These are phyloP conservation scores for Entomortierella lignicola DNA, from an alignment of 192 early-diverging fungal species.

Conservation along the genomic window DNA sequence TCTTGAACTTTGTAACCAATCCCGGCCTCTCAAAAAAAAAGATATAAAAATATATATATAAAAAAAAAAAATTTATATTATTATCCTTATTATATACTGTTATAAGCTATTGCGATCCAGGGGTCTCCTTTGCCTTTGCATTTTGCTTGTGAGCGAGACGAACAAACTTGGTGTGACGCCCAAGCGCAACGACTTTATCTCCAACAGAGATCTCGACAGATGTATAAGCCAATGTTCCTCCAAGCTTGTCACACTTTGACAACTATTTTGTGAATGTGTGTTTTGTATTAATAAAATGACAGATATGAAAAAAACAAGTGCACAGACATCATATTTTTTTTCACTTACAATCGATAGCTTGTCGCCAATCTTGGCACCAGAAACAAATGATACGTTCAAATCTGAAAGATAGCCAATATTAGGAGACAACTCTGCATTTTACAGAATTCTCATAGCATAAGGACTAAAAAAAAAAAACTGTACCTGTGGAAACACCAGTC, in stretches of 20 bases:
- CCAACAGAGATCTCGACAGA: constrained; percentile 55
- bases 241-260: constrained; percentile 62
- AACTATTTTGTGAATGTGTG: constrained; percentile 24
- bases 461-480: no score
- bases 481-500: constrained; percentile 66
- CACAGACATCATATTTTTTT: not conserved
- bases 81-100: not conserved
- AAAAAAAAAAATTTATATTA: no score
- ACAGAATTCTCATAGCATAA: no score
- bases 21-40: no score
- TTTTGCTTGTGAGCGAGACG: constrained; percentile 46
- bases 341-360: constrained; percentile 55
- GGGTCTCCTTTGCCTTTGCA: constrained; percentile 6
- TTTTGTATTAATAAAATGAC: not conserved
- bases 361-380: constrained; percentile 59
- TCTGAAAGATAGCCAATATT: constrained; percentile 19
- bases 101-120: not conserved
- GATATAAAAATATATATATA: no score
- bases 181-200: constrained; percentile 59
- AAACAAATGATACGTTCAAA: constrained; percentile 66
- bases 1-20: no score
- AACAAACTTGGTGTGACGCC: constrained; percentile 69
- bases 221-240: constrained; percentile 66
- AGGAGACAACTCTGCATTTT: not conserved
- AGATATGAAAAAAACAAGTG: not conserved